Conservation (phyloP, 305 asterid species). For the Plantago lanceolata region DNA sequence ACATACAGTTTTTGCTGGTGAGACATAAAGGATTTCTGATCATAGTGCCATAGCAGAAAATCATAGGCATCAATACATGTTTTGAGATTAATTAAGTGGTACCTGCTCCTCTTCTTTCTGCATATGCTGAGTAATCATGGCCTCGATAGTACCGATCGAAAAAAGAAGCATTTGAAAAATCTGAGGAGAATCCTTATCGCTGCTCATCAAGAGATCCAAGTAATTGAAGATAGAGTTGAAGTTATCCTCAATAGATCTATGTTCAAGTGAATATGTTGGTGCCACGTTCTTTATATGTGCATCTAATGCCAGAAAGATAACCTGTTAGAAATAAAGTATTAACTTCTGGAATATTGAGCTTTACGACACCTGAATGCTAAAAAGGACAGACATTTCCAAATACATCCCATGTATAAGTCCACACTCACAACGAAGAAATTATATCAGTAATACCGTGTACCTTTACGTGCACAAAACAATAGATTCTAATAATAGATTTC, state of each 20-base stretch:
- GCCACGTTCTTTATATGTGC: slow-evolving; percentile 63
- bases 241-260: slow-evolving; percentile 52
- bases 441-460: too few species aligned
- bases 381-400: background rate
- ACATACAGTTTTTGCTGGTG: too few species aligned
- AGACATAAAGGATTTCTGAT: too few species aligned
- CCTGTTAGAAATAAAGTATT: slow-evolving; percentile 44
- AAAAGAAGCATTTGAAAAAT: slow-evolving; percentile 56
- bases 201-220: slow-evolving; percentile 52
- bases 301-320: slow-evolving; percentile 75
- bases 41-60: too few species aligned
- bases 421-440: too few species aligned
- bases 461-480: too few species aligned
- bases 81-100: slow-evolving; percentile 17
- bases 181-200: slow-evolving; percentile 36
- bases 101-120: slow-evolving; percentile 92
- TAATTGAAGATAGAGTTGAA: slow-evolving; percentile 46
- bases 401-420: too few species aligned
- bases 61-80: too few species aligned
- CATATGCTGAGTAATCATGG: slow-evolving; percentile 72
- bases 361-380: background rate
- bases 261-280: slow-evolving; percentile 60
- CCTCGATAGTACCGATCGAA: slow-evolving; percentile 50
- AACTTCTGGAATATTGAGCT: slow-evolving; percentile 21
- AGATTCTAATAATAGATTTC: too few species aligned